Percentiles rank a stretch among this genome's conserved stretches.
These are phyloP conservation scores for Paratinospora sagittata DNA, from an alignment of 164 flowering plant genomes.

Conservation along the genomic window DNA sequence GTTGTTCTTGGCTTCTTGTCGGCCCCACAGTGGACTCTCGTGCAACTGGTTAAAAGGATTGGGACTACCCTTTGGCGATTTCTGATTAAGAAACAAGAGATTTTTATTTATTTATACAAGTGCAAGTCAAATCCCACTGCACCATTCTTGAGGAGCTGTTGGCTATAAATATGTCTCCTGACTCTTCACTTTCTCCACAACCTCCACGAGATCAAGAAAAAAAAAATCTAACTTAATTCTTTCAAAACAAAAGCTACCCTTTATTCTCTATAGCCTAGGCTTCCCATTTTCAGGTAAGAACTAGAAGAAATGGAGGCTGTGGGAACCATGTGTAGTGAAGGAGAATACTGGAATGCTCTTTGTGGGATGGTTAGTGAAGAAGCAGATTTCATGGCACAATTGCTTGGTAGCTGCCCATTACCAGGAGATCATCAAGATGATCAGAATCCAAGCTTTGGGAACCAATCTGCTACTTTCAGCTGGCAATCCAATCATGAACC, in stretches of 20 bases:
- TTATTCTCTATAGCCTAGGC: too few species aligned
- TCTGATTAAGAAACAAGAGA: too few species aligned
- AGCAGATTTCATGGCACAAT: too few species aligned
- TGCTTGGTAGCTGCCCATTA: constrained; percentile 31
- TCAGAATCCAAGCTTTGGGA: constrained; percentile 17
- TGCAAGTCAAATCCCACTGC: constrained; percentile 35
- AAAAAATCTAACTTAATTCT: too few species aligned
- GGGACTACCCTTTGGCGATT: too few species aligned
- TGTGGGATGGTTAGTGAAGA: constrained; percentile 42
- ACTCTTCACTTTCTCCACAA: too few species aligned
- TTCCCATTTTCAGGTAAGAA: too few species aligned
- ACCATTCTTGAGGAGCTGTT: constrained; percentile 16
- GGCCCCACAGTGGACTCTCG: too few species aligned
- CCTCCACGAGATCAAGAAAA: too few species aligned
- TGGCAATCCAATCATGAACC: too few species aligned
- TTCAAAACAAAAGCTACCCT: too few species aligned
- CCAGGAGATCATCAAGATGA: constrained; percentile 13
- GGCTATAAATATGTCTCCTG: constrained; percentile 27
- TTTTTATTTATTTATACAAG: constrained; percentile 8
- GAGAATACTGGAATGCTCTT: constrained; percentile 12
- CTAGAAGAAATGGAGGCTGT: constrained; percentile 27
- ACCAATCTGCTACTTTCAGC: constrained; percentile 13
- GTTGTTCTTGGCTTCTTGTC: constrained; percentile 30
- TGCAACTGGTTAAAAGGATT: too few species aligned
- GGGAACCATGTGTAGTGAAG: constrained; percentile 13